Percentiles rank a stretch among this genome's conserved stretches.
These are phyloP conservation scores for Blastobotrys raffinosifermentans DNA, from an alignment of 1,139 yeast genomes.

Conservation along the genomic window DNA sequence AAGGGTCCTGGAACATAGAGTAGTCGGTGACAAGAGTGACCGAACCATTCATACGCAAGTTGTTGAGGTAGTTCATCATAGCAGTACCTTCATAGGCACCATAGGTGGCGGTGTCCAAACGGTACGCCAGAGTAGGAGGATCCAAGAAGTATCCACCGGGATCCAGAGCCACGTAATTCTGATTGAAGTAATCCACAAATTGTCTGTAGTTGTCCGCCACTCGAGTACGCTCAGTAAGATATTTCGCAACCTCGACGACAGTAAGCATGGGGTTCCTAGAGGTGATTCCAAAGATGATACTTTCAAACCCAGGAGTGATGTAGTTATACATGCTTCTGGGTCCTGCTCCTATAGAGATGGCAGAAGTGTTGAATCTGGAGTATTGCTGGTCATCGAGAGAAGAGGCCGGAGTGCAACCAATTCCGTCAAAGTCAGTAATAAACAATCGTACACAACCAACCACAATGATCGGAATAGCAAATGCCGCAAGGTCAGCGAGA, in stretches of 20 bases:
- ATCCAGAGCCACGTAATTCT: constrained; percentile 20
- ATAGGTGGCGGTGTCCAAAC: constrained; percentile 23
- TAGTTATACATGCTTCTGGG: constrained; percentile 9
- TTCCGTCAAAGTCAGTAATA: constrained; percentile 21
- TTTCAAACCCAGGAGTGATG: constrained; percentile 15
- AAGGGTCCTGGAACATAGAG: constrained; percentile 32
- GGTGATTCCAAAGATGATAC: constrained; percentile 17
- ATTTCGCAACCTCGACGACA: constrained; percentile 10
- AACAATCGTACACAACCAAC: constrained; percentile 27
- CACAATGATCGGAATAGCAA: constrained; percentile 30
- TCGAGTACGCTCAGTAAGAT: constrained; percentile 12
- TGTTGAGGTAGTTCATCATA: constrained; percentile 28
- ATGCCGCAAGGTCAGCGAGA: constrained; percentile 25
- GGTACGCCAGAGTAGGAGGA: constrained; percentile 26
- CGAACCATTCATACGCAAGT: constrained; percentile 28
- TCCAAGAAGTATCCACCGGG: constrained; percentile 33
- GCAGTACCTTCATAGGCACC: constrained; percentile 25
- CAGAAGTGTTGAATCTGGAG: constrained; percentile 13
- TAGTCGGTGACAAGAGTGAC: constrained; percentile 27
- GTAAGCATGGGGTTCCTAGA: constrained; percentile 12
- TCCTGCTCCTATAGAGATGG: constrained; percentile 15
- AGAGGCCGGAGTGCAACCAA: constrained; percentile 21
- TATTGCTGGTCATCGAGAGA: constrained; percentile 20
- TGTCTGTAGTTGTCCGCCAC: constrained; percentile 16
- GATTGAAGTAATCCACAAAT: constrained; percentile 18